Evolutionary conservation across 2,329 filamentous ascomycete species (phyloP).

Genomic region (Zasmidium cellare): DNA sequence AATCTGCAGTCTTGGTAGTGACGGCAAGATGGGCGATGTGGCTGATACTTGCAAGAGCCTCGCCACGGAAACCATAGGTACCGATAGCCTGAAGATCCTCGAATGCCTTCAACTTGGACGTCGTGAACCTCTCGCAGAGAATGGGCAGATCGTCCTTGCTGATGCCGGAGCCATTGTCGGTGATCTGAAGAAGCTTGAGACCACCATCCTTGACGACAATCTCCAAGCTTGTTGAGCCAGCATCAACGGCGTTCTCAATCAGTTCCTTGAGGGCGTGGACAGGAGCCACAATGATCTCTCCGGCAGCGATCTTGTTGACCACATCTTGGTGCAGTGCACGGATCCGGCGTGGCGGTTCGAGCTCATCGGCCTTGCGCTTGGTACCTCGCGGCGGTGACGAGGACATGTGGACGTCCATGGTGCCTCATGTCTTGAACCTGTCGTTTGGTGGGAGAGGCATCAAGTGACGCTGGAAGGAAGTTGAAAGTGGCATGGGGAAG

Average conservation of each 20-base stretch:
- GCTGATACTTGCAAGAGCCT: constrained; percentile 95
- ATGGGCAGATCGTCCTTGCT: constrained; percentile 90
- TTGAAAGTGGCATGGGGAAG: too few species aligned
- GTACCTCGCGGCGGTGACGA: constrained; percentile 32
- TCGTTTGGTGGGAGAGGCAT: neutral
- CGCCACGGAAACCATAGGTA: constrained; percentile 97
- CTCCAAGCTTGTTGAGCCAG: constrained; percentile 88
- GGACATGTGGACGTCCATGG: neutral
- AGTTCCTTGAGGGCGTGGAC: constrained; percentile 95
- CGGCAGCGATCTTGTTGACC: constrained; percentile 97
- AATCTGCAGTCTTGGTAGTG: constrained; percentile 88
- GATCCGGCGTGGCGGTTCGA: constrained; percentile 47
- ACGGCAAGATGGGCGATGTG: constrained; percentile 96
- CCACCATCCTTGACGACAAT: constrained; percentile 93
- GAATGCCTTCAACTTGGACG: constrained; percentile 90
- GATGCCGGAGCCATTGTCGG: constrained; percentile 95
- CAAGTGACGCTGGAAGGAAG: neutral
- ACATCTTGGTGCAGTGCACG: constrained; percentile 88
- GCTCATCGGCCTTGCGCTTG: constrained; percentile 37
- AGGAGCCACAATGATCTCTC: constrained; percentile 96
- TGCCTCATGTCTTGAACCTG: neutral
- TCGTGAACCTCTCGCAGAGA: constrained; percentile 93
- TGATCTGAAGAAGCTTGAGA: constrained; percentile 92
- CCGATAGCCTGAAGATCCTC: constrained; percentile 87
- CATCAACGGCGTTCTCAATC: constrained; percentile 95